Base-by-base conservation (phyloP, 345 rosid species). In the Salix suchowensis region DNA sequence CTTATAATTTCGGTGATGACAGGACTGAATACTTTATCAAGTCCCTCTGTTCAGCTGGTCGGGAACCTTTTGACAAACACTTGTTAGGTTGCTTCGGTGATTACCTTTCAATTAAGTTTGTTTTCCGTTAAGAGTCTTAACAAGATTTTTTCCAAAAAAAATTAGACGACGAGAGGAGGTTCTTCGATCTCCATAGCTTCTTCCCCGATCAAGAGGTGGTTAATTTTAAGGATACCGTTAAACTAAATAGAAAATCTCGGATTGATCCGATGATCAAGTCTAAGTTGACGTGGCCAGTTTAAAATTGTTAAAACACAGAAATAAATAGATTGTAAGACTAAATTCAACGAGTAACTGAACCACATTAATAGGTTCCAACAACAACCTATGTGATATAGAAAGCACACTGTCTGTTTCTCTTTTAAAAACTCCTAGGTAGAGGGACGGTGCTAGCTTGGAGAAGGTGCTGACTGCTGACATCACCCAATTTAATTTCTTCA, bases 371-470 rank as follows among this genome's bases (percentile, higher is more conserved):
- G 46, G 58, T 64, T 75, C 71, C 76, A 58, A 12, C 30, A 58
- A 12, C 30, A 65, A 67, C 37, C 73, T 60, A 73, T 67, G 44
- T 60, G 26, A 50, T 68, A 16, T 18, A 55, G 19, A 32, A 46
- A 76, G 67, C 69, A 15, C 42, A 65, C 2, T 62, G 80, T 70
- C 76, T 72, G 76, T 75, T 72, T 73, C 65, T n/a, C 68, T 24
- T 4, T 21, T 32, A 5, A 10, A 8, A 4, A 46, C 4, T 1
- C 15, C 15, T 14, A 14, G 37, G 37, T 34, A 34, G 14, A 14
- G 71, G 61, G 64, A 70, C 71, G 15, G 79, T 65, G 74, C 48
- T 34, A 65, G 21, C 54, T 8, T 42, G n/a, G 36, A 34, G 36
- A 34, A 34, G 36, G 36, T 34, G 37, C 0, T 5, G 37, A n/a